phyloP scores from a whole-genome alignment of 2,329 filamentous ascomycete genomes.

The Colletotrichum australisinense region DNA sequence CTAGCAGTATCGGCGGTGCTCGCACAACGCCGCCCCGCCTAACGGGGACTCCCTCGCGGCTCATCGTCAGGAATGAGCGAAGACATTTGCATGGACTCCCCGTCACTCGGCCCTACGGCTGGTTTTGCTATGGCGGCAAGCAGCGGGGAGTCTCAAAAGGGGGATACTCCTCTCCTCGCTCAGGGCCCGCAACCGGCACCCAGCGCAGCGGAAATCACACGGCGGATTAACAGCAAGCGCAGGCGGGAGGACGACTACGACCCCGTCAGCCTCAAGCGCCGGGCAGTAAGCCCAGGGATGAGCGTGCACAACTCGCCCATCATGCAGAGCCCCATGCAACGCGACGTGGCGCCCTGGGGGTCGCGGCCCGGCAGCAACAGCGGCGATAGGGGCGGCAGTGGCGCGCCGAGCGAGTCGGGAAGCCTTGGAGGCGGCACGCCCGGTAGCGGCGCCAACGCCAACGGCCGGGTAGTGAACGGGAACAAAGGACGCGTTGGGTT shows the following conservation, averaged over 20 bases:
- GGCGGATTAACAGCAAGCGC: slow-evolving; percentile 85
- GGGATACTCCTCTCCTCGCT: slow-evolving; percentile 51
- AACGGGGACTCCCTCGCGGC: slow-evolving; percentile 69
- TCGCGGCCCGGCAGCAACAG: slow-evolving; percentile 73
- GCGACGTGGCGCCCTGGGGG: slow-evolving; percentile 79
- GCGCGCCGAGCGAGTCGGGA: slow-evolving; percentile 63
- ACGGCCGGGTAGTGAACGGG: slow-evolving; percentile 57
- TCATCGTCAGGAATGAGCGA: slow-evolving; percentile 74
- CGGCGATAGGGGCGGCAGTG: slow-evolving; percentile 61
- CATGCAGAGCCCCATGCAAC: slow-evolving; percentile 84
- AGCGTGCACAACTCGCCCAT: slow-evolving; percentile 92
- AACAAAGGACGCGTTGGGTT: slow-evolving; percentile 77
- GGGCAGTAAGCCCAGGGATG: slow-evolving; percentile 91
- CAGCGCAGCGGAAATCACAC: slow-evolving; percentile 78
- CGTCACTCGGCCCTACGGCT: slow-evolving; percentile 55
- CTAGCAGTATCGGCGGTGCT: slow-evolving; percentile 63
- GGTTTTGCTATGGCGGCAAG: slow-evolving; percentile 43
- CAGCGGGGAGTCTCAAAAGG: slow-evolving; percentile 39
- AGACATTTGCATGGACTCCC: slow-evolving; percentile 80
- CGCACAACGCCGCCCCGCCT: slow-evolving; percentile 72
- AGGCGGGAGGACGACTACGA: slow-evolving; percentile 93
- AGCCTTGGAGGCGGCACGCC: slow-evolving; percentile 47
- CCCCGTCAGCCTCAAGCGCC: slow-evolving; percentile 86
- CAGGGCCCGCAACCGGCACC: slow-evolving; percentile 58
- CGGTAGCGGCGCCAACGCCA: slow-evolving; percentile 43